Conservation (phyloP, 345 rosid genomes). For the Bruguiera parviflora region DNA sequence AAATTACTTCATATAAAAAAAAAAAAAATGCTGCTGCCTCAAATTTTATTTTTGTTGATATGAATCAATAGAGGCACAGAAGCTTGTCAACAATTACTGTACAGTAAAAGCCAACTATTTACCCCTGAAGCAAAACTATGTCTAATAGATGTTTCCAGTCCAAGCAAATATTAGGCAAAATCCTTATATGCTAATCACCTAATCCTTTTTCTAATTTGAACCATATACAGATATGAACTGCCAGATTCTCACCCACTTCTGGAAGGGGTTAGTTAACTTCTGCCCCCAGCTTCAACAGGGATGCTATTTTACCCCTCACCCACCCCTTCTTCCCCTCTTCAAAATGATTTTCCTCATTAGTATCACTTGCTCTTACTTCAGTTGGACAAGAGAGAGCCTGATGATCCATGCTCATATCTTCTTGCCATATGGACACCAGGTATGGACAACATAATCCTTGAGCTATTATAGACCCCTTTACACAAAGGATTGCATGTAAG, state of each 20-base stretch:
- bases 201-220: slow-evolving; percentile 8
- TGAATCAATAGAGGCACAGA: too few species aligned
- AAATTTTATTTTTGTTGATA: not conserved
- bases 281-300: not conserved
- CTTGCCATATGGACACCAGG: slow-evolving; percentile 57
- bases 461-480: not conserved
- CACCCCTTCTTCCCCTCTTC: not conserved
- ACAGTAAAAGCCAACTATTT: not conserved
- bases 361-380: slow-evolving; percentile 14
- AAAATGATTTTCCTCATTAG: not conserved
- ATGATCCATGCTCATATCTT: slow-evolving; percentile 44
- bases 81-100: too few species aligned
- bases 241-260: slow-evolving; percentile 45
- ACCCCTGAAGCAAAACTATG: not conserved
- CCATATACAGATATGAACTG: slow-evolving; percentile 38
- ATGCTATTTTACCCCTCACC: not conserved
- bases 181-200: not conserved
- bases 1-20: too few species aligned
- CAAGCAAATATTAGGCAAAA: not conserved
- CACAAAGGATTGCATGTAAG: not conserved
- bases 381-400: slow-evolving; percentile 45
- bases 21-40: not conserved
- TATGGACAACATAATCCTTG: slow-evolving; percentile 5
- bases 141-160: not conserved
- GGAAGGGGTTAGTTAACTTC: slow-evolving; percentile 30